These are phyloP conservation scores for Candida ipomoeae DNA, from an alignment of 805 yeast species.

Conservation along the genomic window DNA sequence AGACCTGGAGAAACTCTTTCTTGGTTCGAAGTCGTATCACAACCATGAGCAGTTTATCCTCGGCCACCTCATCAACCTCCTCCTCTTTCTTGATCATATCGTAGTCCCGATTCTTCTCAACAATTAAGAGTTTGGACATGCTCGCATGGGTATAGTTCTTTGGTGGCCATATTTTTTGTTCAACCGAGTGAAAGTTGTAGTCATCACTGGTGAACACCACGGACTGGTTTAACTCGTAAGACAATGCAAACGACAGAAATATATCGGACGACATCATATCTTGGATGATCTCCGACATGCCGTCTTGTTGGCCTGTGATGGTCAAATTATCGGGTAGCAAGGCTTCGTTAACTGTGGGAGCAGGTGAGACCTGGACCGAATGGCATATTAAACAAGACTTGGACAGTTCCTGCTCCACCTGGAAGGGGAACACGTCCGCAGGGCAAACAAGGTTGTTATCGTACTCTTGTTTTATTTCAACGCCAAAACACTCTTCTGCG, in stretches of 20 bases:
- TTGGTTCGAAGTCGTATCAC: slow-evolving; percentile 1
- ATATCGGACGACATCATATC: background rate
- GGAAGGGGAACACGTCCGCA: background rate
- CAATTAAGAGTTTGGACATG: background rate
- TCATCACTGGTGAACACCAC: background rate
- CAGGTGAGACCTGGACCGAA: background rate
- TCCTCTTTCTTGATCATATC: background rate
- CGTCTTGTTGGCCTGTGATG: background rate
- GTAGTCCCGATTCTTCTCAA: background rate
- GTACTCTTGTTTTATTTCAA: background rate
- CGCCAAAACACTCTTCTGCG: background rate
- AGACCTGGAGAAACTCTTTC: slow-evolving; percentile 5
- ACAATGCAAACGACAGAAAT: background rate
- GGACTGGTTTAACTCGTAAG: background rate
- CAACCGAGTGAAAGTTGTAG: background rate
- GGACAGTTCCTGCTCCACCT: background rate
- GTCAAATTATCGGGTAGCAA: slow-evolving; percentile 1
- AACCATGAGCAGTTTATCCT: slow-evolving; percentile 2
- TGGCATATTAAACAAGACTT: background rate
- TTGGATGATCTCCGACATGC: background rate
- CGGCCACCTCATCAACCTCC: too few relatives aligned
- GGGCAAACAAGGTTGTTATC: background rate
- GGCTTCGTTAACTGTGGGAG: background rate
- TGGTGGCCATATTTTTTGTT: background rate
- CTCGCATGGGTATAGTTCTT: background rate